Percentiles rank a stretch among this genome's conserved stretches.
These are phyloP conservation scores for Pseudopyricularia javanii DNA, from an alignment of 2,329 filamentous ascomycete species.

Conservation along the genomic window DNA sequence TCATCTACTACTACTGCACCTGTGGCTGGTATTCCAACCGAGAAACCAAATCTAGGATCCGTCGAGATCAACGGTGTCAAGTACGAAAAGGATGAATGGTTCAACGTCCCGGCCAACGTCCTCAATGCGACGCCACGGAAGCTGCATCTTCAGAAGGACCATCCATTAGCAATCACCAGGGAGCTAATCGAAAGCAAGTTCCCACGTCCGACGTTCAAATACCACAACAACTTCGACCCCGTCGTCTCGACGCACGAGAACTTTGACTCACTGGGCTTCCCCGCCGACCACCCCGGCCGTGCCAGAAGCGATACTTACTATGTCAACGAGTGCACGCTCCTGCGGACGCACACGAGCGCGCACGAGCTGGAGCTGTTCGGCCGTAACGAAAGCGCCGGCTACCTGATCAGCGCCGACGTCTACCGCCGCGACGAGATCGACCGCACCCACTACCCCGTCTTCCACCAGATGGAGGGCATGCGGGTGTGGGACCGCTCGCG, in stretches of 20 bases:
- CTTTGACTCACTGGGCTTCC: conserved; percentile 94
- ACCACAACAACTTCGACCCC: conserved; percentile 69
- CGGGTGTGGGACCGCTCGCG: conserved; percentile 69
- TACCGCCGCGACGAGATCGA: conserved; percentile 94
- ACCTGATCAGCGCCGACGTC: conserved; percentile 82
- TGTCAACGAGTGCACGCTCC: conserved; percentile 68
- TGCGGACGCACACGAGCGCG: conserved; percentile 89
- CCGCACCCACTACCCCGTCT: conserved; percentile 87
- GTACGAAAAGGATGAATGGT: conserved; percentile 68
- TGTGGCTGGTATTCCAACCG: background rate
- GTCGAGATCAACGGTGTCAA: conserved; percentile 49
- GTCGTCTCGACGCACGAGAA: conserved; percentile 79
- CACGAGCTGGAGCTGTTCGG: conserved; percentile 80
- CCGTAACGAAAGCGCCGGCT: conserved; percentile 61
- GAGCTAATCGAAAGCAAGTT: conserved; percentile 89
- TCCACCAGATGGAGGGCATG: conserved; percentile 98
- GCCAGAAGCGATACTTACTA: conserved; percentile 92
- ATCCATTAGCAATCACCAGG: conserved; percentile 82
- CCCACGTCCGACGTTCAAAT: conserved; percentile 56
- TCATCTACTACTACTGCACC: background rate
- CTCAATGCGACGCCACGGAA: conserved; percentile 60
- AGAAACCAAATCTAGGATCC: conserved; percentile 5
- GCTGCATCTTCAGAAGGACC: conserved; percentile 83
- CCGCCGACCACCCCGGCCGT: conserved; percentile 75
- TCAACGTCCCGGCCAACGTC: conserved; percentile 70